Percentiles rank a stretch among this genome's conserved stretches.
These are phyloP conservation scores for Aspergillus carlsbadensis DNA, from an alignment of 495 filamentous ascomycete species.

Conservation along the genomic window DNA sequence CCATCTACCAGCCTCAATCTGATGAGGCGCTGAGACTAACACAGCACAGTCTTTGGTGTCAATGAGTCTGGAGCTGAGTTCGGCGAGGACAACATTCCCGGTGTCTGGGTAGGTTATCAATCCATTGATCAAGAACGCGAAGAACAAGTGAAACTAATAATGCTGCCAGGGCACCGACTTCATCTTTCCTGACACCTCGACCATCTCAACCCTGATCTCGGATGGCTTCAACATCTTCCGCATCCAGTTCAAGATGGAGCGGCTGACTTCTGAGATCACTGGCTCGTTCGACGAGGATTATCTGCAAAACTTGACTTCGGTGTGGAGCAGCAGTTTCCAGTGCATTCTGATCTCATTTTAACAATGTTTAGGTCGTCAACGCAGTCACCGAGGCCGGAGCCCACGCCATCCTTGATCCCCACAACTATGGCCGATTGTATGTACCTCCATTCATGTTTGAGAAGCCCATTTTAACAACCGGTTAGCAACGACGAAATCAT, in stretches of 20 bases:
- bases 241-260: constrained; percentile 70
- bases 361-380: constrained; percentile 47
- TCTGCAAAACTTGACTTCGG: constrained; percentile 39
- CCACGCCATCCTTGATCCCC: constrained; percentile 66
- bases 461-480: neutral
- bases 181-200: constrained; percentile 55
- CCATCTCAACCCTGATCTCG: constrained; percentile 57
- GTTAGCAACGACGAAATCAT: constrained; percentile 63
- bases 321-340: constrained; percentile 21
- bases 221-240: constrained; percentile 71
- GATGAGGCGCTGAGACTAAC: no score
- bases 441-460: neutral
- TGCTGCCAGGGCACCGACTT: constrained; percentile 49
- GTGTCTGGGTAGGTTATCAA: constrained; percentile 30
- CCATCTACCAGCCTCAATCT: constrained; percentile 13
- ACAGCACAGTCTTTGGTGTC: constrained; percentile 27
- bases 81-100: constrained; percentile 42
- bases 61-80: constrained; percentile 56
- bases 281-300: constrained; percentile 41
- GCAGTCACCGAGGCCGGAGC: constrained; percentile 62
- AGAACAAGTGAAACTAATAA: neutral
- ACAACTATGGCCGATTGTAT: constrained; percentile 64
- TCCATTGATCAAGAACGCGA: no score
- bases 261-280: constrained; percentile 52
- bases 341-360: neutral